phyloP scores from a whole-genome alignment of 164 flowering plant species.

The Tetrastigma voinierianum region DNA sequence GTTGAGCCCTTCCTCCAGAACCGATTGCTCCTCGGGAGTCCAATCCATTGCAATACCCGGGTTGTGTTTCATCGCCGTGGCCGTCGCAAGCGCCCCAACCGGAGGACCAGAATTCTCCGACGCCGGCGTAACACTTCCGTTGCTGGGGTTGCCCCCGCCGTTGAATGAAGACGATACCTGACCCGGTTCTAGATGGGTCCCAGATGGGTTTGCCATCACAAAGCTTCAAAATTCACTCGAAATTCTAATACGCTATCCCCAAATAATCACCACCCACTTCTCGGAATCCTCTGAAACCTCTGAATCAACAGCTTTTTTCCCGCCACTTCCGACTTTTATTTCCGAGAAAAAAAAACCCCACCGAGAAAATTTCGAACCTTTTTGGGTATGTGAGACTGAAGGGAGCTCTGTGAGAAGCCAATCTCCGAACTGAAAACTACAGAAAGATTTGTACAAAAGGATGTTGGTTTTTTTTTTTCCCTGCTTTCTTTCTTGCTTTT shows the following conservation, averaged over 20 bases:
- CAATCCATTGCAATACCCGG: conserved; percentile 61
- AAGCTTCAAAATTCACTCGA: neutral
- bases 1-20: conserved; percentile 49
- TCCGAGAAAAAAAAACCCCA: conserved; percentile 4
- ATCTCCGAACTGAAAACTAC: neutral
- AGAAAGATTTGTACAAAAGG: neutral
- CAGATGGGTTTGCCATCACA: conserved; percentile 55
- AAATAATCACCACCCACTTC: conserved; percentile 5
- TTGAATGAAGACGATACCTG: conserved; percentile 25
- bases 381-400: conserved; percentile 10
- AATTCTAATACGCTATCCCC: neutral
- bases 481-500: too few relatives aligned
- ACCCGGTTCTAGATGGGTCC: conserved; percentile 39
- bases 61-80: conserved; percentile 44
- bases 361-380: neutral
- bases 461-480: neutral
- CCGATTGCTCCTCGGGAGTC: conserved; percentile 54
- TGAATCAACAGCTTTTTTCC: conserved; percentile 15
- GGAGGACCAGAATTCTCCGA: conserved; percentile 21
- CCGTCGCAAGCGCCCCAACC: conserved; percentile 23
- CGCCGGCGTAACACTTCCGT: conserved; percentile 23
- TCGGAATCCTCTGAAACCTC: conserved; percentile 4
- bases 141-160: conserved; percentile 26
- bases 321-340: conserved; percentile 18
- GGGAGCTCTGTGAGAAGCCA: conserved; percentile 19